These are phyloP conservation scores for Aspergillus caelatus DNA, from an alignment of 2,329 filamentous ascomycete species.

Conservation along the genomic window DNA sequence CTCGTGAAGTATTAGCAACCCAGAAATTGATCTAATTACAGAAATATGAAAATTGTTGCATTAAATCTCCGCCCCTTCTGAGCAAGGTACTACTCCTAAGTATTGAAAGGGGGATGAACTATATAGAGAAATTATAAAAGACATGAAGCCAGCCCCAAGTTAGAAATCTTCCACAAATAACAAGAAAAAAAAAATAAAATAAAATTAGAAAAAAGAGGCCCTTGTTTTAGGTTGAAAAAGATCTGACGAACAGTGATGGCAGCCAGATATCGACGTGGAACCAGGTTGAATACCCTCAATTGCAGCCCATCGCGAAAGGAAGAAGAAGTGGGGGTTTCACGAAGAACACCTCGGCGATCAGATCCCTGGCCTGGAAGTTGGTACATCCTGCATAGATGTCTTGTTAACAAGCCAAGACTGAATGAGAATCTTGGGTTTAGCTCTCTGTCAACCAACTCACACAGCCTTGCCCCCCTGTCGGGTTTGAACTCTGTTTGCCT, in stretches of 20 bases:
- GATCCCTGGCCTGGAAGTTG: slow-evolving; percentile 21
- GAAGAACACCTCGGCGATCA: slow-evolving; percentile 25
- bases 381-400: slow-evolving; percentile 6
- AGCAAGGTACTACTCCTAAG: not conserved
- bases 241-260: slow-evolving; percentile 12
- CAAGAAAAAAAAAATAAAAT: not conserved
- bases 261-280: slow-evolving; percentile 16
- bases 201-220: not conserved
- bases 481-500: slow-evolving; percentile 7
- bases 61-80: not conserved
- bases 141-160: too few relatives aligned
- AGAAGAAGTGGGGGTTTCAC: slow-evolving; percentile 15
- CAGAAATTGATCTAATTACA: not conserved
- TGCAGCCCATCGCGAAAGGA: slow-evolving; percentile 13
- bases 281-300: slow-evolving; percentile 11
- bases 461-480: slow-evolving; percentile 4
- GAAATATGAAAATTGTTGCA: not conserved
- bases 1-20: not conserved
- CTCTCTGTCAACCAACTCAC: slow-evolving; percentile 12
- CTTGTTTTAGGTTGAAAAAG: slow-evolving; percentile 3
- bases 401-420: slow-evolving; percentile 15
- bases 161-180: not conserved
- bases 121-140: not conserved
- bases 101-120: not conserved
- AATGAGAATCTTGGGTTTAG: not conserved